Evolutionary conservation across 305 asterid genomes (phyloP), one percentile per base, ranked within the genome.

Genomic region (Stenogyne calaminthoides): DNA sequence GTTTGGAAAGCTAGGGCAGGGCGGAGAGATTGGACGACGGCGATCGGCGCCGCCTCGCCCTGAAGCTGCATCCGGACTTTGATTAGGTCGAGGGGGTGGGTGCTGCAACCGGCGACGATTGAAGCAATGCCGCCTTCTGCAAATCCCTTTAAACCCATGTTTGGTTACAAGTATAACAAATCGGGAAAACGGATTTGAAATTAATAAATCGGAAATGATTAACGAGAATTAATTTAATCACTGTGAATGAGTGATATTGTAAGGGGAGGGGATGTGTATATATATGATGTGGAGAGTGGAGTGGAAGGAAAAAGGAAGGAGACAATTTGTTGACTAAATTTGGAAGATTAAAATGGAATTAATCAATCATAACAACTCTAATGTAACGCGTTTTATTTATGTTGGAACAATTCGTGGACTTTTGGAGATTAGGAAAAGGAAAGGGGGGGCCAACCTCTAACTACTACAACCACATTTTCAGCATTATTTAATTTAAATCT

Each of bases 51-150:
- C 54, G 86, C 15, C 69, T 88, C 97, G 0, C 97, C 95, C 56
- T 91, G 95, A 6, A 91, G 93, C 80, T 88, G 95, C 95, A 91
- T 85, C 0, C 95, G 82, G 32, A 91, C 96, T 71, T 90, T 90
- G 29, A 90, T 83, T 11, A 90, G 52, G 71, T 90, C 96, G 0
- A 90, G 77, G 0, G 96, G 96, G 76, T 90, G 96, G 3, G 96
- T 90, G 25, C 77, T 67, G 71, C 95, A 90, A 1, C 96, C 95
- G 9, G 96, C 96, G 15, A 90, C 84, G 59, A 90, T 88, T 0
- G 96, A 88, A 69, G 96, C 95, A 32, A 85, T 47, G 2, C 96
- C 93, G 18, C 96, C 96, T 81, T 90, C 96, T 37, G 74, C 84
- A 83, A 90, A 90, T 78, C 95, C 95, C 49, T 90, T 88, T 32